Conservation (phyloP, 768 basidiomycete genomes). For the Rhizopogon vesiculosus region DNA sequence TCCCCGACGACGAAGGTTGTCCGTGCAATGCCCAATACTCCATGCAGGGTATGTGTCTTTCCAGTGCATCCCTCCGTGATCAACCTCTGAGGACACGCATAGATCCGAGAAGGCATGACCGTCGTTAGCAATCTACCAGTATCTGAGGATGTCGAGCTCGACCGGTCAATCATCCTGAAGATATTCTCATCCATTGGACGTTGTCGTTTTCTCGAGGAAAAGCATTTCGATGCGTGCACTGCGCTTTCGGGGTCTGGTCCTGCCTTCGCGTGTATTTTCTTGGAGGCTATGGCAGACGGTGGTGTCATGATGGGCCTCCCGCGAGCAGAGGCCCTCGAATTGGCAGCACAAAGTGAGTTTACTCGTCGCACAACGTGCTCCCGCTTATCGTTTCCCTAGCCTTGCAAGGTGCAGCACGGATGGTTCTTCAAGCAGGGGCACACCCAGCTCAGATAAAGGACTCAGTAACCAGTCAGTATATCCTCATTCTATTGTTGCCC, state of each 20-base stretch:
- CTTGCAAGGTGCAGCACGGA: slow-evolving; percentile 92
- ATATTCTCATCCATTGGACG: slow-evolving; percentile 98
- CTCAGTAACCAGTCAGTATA: slow-evolving; percentile 83
- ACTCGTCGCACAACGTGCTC: neutral
- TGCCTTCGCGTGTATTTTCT: slow-evolving; percentile 92
- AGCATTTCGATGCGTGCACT: slow-evolving; percentile 97
- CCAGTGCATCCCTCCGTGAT: neutral
- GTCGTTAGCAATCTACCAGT: slow-evolving; percentile 73
- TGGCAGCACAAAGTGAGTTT: slow-evolving; percentile 88
- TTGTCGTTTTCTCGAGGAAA: slow-evolving; percentile 95
- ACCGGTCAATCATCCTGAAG: slow-evolving; percentile 74
- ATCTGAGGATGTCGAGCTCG: slow-evolving; percentile 43
- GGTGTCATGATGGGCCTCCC: slow-evolving; percentile 99
- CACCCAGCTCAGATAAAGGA: slow-evolving; percentile 98
- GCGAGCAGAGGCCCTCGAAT: slow-evolving; percentile 85
- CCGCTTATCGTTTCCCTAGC: slow-evolving; percentile 40
- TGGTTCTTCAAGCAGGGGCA: slow-evolving; percentile 83
- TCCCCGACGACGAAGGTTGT: slow-evolving; percentile 76
- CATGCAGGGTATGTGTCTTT: slow-evolving; percentile 67
- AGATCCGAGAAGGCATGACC: slow-evolving; percentile 99
- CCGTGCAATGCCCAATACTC: slow-evolving; percentile 98
- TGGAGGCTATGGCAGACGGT: slow-evolving; percentile 98
- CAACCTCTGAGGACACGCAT: neutral
- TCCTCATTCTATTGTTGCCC: neutral
- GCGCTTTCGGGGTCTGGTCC: slow-evolving; percentile 95